A percentile compares a stretch with the other conserved stretches of the same genome.
Conservation (phyloP, 441 rosid genomes). For the Eutrema salsugineum region DNA sequence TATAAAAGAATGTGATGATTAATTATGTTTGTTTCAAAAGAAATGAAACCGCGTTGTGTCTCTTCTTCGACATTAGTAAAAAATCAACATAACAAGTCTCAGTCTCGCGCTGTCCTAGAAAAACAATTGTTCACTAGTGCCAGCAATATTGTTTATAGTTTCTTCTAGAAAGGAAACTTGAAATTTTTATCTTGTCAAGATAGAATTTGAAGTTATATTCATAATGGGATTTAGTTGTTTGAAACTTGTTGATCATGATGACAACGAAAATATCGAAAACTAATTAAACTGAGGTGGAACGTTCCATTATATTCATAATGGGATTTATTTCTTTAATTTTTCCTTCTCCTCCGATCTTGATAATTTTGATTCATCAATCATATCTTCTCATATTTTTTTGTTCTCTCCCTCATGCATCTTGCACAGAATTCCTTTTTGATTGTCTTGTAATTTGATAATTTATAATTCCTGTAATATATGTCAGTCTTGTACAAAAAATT, state of each 20-base stretch:
- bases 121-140: background rate
- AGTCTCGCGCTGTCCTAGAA: background rate
- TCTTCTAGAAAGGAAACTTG: background rate
- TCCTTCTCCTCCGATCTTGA: background rate
- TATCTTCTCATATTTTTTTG: background rate
- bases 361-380: background rate
- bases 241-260: background rate
- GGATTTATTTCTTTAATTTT: no score
- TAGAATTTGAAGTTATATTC: background rate
- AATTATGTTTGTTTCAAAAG: background rate
- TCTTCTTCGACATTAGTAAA: background rate
- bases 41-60: conserved; percentile 16
- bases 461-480: background rate
- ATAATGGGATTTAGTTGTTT: background rate
- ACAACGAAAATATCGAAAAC: background rate
- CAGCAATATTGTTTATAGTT: background rate
- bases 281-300: background rate
- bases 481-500: background rate
- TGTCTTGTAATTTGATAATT: background rate
- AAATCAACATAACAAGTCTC: background rate
- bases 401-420: no score
- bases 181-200: background rate
- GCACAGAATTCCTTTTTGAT: no score
- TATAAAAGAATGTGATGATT: background rate
- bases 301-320: no score